Conservation (phyloP, 2,329 filamentous ascomycete genomes). For the Lasiodiplodia theobromae region DNA sequence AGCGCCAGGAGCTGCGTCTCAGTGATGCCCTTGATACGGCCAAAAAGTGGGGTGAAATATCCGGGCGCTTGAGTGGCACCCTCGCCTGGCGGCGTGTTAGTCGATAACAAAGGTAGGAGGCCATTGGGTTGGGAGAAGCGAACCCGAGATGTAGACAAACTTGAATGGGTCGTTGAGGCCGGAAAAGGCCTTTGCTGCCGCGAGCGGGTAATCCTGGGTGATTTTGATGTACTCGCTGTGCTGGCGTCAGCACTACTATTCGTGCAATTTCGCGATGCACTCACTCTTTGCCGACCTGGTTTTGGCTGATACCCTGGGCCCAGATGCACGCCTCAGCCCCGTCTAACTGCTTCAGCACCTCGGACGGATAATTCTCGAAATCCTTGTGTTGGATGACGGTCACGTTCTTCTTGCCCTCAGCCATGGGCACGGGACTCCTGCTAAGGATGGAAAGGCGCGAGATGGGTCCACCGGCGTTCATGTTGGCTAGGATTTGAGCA, state of each 20-base stretch:
- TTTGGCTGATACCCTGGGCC: conserved; percentile 73
- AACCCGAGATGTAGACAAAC: conserved; percentile 71
- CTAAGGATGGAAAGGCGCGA: conserved; percentile 71
- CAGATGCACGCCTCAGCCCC: conserved; percentile 75
- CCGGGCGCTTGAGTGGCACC: conserved; percentile 67
- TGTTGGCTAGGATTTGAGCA: conserved; percentile 43
- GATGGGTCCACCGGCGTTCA: conserved; percentile 51
- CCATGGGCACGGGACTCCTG: conserved; percentile 69
- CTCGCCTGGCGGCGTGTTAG: conserved; percentile 49
- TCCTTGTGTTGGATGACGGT: conserved; percentile 73
- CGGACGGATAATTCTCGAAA: conserved; percentile 66
- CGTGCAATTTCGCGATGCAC: conserved; percentile 34
- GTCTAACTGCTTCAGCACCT: conserved; percentile 65
- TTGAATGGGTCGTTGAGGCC: conserved; percentile 64
- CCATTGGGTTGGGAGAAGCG: background rate
- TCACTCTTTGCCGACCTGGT: conserved; percentile 65
- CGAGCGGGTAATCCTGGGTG: conserved; percentile 70
- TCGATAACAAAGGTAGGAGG: background rate
- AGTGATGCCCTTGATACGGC: conserved; percentile 70
- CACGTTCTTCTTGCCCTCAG: conserved; percentile 62
- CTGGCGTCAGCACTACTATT: conserved; percentile 24
- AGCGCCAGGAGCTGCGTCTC: conserved; percentile 67
- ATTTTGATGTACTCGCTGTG: conserved; percentile 69
- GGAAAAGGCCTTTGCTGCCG: conserved; percentile 67
- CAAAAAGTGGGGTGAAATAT: conserved; percentile 64